Evolutionary conservation across 768 basidiomycete genomes (phyloP).

Genomic region (Tubosaeta sp.): DNA sequence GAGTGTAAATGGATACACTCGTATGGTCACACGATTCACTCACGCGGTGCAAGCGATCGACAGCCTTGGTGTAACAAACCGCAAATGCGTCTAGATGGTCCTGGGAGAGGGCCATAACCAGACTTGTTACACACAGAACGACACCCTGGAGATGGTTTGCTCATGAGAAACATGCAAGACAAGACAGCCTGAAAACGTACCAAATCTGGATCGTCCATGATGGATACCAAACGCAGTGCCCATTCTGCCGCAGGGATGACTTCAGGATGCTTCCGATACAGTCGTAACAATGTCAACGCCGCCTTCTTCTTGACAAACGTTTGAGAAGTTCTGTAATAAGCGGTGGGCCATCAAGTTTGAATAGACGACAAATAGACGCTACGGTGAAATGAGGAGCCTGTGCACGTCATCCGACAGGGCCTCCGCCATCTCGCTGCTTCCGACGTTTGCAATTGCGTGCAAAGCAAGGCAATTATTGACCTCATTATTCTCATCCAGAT

Average conservation of each 20-base stretch:
- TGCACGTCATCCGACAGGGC: conserved; percentile 92
- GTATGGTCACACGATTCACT: conserved; percentile 13
- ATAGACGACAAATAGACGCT: conserved; percentile 21
- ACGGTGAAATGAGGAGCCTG: conserved; percentile 93
- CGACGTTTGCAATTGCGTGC: conserved; percentile 98
- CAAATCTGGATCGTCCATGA: conserved; percentile 93
- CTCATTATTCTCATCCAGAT: conserved; percentile 91
- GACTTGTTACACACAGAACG: conserved; percentile 86
- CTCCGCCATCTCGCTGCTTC: conserved; percentile 98
- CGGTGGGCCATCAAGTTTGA: conserved; percentile 12
- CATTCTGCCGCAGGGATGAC: conserved; percentile 93
- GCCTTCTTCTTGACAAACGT: conserved; percentile 99
- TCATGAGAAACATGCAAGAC: neutral
- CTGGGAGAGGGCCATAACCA: conserved; percentile 93
- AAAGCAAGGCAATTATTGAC: conserved; percentile 94
- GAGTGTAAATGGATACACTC: conserved; percentile 6
- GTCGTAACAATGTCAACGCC: conserved; percentile 83
- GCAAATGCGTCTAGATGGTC: conserved; percentile 87
- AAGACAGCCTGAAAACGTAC: conserved; percentile 36
- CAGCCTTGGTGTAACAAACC: conserved; percentile 93
- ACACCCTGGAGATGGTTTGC: conserved; percentile 61
- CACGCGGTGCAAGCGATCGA: conserved; percentile 82
- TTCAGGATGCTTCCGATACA: conserved; percentile 95
- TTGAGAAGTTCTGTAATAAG: conserved; percentile 70
- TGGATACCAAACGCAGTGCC: conserved; percentile 89